These are phyloP conservation scores for Mortierella sp. DNA, from an alignment of 371 early-diverging fungal species.

Conservation along the genomic window DNA sequence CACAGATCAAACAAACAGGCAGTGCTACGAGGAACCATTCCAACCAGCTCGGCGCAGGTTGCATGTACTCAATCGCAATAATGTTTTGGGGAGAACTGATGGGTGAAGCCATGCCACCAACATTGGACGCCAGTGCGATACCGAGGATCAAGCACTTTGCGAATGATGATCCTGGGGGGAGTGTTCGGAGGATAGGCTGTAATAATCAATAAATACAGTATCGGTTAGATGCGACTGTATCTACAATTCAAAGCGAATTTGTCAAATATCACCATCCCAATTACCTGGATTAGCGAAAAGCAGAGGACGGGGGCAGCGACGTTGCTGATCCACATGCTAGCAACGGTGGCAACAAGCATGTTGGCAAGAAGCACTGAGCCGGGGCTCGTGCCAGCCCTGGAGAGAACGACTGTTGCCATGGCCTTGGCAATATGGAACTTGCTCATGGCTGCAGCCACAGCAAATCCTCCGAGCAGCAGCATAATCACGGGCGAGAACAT, in stretches of 20 bases:
- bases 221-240: too few relatives aligned
- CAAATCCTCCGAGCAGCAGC: constrained; percentile 95
- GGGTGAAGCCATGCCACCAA: constrained; percentile 98
- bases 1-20: constrained; percentile 78
- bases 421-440: constrained; percentile 94
- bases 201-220: not conserved
- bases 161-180: constrained; percentile 77
- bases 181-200: constrained; percentile 84
- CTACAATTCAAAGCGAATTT: too few relatives aligned
- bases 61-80: constrained; percentile 87
- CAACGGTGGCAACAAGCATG: constrained; percentile 95
- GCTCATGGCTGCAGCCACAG: constrained; percentile 92
- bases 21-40: constrained; percentile 86
- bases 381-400: constrained; percentile 90
- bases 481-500: constrained; percentile 98
- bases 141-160: constrained; percentile 91
- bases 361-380: constrained; percentile 87
- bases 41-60: constrained; percentile 87
- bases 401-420: constrained; percentile 87
- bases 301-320: constrained; percentile 98
- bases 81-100: constrained; percentile 97
- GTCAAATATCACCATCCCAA: constrained; percentile 10
- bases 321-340: constrained; percentile 97
- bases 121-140: constrained; percentile 94
- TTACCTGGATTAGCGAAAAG: constrained; percentile 90